A percentile compares a stretch with the other conserved stretches of the same genome.
Conservation (phyloP, 2,329 filamentous ascomycete species). For the Aspergillus uvarum region DNA sequence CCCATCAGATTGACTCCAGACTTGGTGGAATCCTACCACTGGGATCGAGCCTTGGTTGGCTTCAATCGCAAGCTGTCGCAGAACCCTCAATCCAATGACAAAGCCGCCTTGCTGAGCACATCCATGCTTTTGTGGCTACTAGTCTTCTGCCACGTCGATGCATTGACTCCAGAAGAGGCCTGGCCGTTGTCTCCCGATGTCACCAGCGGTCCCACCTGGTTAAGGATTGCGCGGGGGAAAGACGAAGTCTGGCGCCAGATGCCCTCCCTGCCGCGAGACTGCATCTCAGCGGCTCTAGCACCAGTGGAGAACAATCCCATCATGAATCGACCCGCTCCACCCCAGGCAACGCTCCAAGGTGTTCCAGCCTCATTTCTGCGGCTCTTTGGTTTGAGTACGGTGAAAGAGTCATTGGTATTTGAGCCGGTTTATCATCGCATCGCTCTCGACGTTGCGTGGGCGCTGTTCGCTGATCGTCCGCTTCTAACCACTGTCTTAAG, state of each 20-base stretch:
- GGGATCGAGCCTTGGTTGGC: not conserved
- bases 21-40: not conserved
- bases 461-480: not conserved
- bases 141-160: not conserved
- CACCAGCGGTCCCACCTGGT: not conserved
- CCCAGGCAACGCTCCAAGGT: not conserved
- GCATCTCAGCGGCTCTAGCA: not conserved
- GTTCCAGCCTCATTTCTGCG: not conserved
- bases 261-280: not conserved
- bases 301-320: not conserved
- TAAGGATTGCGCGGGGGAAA: not conserved
- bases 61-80: not conserved
- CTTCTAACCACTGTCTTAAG: not conserved
- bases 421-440: not conserved
- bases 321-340: not conserved
- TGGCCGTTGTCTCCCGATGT: not conserved
- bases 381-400: not conserved
- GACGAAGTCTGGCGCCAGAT: not conserved
- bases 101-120: not conserved
- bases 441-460: not conserved
- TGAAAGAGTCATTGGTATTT: not conserved
- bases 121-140: not conserved
- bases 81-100: not conserved
- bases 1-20: too few species aligned
- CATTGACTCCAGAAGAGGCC: not conserved